These are phyloP conservation scores for Fusarium heterosporum DNA, from an alignment of 2,329 filamentous ascomycete species.

Conservation along the genomic window DNA sequence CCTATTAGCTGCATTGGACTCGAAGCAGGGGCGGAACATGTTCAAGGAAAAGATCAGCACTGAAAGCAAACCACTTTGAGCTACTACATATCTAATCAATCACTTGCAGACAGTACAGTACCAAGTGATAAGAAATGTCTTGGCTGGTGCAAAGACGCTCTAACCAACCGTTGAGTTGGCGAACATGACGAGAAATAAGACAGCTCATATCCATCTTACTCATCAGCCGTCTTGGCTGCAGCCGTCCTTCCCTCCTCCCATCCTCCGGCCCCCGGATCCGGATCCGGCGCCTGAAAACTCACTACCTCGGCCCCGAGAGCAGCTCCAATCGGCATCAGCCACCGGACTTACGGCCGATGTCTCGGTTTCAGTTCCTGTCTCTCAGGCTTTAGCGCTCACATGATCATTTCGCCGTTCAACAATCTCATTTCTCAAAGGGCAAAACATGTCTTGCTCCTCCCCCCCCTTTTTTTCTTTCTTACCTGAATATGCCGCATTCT, in stretches of 20 bases:
- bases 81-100: slow-evolving; percentile 30
- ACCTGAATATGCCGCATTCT: slow-evolving; percentile 4
- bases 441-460: not conserved
- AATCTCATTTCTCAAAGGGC: slow-evolving; percentile 8
- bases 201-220: not conserved
- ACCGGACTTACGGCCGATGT: not conserved
- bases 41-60: slow-evolving; percentile 9
- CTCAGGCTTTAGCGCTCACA: slow-evolving; percentile 13
- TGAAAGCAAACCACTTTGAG: not conserved
- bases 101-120: not conserved
- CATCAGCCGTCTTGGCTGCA: not conserved
- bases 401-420: slow-evolving; percentile 19
- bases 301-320: slow-evolving; percentile 17
- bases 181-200: not conserved
- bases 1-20: slow-evolving; percentile 13
- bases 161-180: no score
- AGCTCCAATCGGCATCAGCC: slow-evolving; percentile 7
- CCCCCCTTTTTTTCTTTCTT: not conserved
- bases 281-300: slow-evolving; percentile 4
- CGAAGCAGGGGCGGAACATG: slow-evolving; percentile 6
- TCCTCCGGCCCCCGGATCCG: slow-evolving; percentile 18
- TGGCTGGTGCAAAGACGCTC: no score
- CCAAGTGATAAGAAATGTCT: not conserved
- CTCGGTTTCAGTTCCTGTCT: not conserved
- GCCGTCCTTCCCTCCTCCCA: not conserved